Evolutionary conservation across 352 stramenopile genomes (phyloP).

Genomic region (Globisporangium lucens): DNA sequence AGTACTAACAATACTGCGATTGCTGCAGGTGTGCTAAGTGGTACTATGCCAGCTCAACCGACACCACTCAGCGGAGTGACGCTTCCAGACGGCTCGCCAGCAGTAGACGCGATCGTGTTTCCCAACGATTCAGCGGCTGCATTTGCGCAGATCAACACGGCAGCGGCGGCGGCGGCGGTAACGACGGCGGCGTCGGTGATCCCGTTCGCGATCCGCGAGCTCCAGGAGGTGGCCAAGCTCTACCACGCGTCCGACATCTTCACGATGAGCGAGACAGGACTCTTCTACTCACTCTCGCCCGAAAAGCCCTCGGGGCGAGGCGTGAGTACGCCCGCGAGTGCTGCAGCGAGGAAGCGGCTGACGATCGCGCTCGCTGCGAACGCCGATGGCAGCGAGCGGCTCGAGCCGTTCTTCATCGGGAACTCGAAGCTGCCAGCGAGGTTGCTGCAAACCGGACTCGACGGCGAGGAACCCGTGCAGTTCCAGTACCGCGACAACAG

Average conservation of each 20-base stretch:
- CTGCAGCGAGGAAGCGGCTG: conserved; percentile 27
- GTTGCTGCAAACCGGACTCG: conserved; percentile 4
- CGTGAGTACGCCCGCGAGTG: conserved; percentile 10
- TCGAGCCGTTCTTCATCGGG: conserved; percentile 56
- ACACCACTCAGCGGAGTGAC: not conserved
- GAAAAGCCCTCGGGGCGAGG: conserved; percentile 36
- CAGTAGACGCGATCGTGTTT: not conserved
- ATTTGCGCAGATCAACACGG: conserved; percentile 4
- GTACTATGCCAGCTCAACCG: not conserved
- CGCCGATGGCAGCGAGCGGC: conserved; percentile 46
- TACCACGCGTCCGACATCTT: conserved; percentile 55
- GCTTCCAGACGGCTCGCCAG: not conserved
- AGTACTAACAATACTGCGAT: not conserved
- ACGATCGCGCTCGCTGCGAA: conserved; percentile 44
- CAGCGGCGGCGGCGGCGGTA: conserved; percentile 3
- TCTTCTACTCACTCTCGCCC: conserved; percentile 49
- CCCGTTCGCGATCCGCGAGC: conserved; percentile 21
- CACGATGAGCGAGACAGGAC: conserved; percentile 48
- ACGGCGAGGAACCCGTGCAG: conserved; percentile 11
- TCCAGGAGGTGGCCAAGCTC: conserved; percentile 35
- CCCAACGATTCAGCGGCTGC: not conserved
- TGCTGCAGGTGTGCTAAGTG: not conserved
- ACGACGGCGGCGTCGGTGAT: conserved; percentile 7
- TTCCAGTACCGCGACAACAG: conserved; percentile 59
- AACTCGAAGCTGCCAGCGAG: conserved; percentile 22